phyloP scores from a whole-genome alignment of 495 filamentous ascomycete genomes.

The Aspergillus bridgeri region DNA sequence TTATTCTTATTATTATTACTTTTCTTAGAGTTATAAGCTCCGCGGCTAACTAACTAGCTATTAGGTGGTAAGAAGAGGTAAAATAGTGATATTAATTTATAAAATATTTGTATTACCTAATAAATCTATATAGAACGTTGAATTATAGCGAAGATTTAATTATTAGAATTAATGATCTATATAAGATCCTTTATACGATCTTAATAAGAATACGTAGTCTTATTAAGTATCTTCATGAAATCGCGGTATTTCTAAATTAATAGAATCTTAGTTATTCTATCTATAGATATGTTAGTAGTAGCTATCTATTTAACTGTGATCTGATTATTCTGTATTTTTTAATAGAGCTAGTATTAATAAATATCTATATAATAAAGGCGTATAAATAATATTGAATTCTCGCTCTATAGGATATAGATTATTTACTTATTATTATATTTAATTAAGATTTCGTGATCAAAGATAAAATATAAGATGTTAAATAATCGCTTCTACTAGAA shows the following conservation, averaged over 20 bases:
- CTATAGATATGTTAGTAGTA: not conserved
- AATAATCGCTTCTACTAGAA: constrained; percentile 12
- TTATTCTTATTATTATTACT: too few species aligned
- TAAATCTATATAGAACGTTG: too few species aligned
- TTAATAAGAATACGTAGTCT: too few species aligned
- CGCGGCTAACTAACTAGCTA: too few species aligned
- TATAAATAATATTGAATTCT: not conserved
- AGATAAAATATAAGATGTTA: not conserved
- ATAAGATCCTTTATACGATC: too few species aligned
- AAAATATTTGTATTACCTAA: too few species aligned
- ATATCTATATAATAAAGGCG: not conserved
- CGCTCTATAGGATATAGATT: not conserved
- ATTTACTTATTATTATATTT: not conserved
- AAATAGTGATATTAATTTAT: too few species aligned
- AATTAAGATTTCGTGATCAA: not conserved
- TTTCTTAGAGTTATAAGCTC: too few species aligned
- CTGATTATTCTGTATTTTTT: not conserved
- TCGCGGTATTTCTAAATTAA: not conserved
- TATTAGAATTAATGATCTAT: too few species aligned
- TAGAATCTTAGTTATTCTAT: not conserved
- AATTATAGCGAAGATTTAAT: too few species aligned
- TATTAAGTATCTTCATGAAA: not conserved
- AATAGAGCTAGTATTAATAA: not conserved
- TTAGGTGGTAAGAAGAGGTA: too few species aligned
- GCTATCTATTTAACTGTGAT: not conserved